A percentile compares a stretch with the other conserved stretches of the same genome.
Conservation (phyloP, 192 early-diverging fungal genomes). For the Piromyces finnis region DNA sequence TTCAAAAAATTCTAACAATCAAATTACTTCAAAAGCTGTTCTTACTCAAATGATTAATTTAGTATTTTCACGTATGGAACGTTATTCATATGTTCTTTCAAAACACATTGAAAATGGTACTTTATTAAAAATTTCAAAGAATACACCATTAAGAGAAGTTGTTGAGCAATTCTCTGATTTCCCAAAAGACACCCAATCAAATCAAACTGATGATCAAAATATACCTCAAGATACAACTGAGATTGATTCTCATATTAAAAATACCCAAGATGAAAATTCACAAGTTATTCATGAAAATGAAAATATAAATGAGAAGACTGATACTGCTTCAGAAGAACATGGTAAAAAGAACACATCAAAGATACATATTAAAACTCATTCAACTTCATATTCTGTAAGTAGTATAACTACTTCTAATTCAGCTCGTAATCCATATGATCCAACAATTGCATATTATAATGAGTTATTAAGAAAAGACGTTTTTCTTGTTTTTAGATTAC, state of each 20-base stretch:
- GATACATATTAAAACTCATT: neutral
- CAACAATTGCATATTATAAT: constrained; percentile 28
- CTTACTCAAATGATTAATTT: constrained; percentile 38
- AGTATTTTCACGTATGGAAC: constrained; percentile 35
- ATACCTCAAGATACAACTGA: neutral
- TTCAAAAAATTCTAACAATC: constrained; percentile 12
- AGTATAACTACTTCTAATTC: neutral
- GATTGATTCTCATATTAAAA: neutral
- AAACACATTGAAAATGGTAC: constrained; percentile 8
- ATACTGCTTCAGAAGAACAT: neutral
- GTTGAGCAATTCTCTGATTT: neutral
- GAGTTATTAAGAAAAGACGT: constrained; percentile 26
- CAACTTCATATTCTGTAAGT: neutral
- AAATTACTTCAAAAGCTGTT: constrained; percentile 30
- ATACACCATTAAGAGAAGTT: neutral
- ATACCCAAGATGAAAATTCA: no score
- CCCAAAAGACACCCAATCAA: neutral
- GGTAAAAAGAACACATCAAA: neutral
- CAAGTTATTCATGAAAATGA: neutral
- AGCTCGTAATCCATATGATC: constrained; percentile 21
- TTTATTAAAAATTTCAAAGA: neutral
- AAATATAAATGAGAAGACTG: neutral
- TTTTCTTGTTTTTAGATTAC: constrained; percentile 25
- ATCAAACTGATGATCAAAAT: neutral
- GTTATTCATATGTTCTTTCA: constrained; percentile 17